Evolutionary conservation across 2,329 filamentous ascomycete genomes (phyloP).

Genomic region (Berkeleyomyces rouxiae): DNA sequence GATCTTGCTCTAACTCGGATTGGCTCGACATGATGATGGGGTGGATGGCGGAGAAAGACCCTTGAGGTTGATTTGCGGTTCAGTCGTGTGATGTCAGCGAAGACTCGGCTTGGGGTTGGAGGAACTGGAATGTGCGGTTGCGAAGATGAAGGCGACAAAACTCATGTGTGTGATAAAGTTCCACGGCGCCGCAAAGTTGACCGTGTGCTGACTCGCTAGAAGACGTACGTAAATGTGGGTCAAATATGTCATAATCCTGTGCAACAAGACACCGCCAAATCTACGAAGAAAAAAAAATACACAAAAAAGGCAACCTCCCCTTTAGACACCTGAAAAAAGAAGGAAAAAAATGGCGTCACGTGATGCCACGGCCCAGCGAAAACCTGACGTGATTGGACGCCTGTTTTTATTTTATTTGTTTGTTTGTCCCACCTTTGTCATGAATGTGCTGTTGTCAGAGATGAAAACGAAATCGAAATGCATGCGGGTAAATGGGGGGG

Average conservation of each 20-base stretch:
- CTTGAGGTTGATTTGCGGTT: background rate
- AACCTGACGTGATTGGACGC: no score
- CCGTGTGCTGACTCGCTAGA: background rate
- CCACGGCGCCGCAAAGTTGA: background rate
- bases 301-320: no score
- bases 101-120: background rate
- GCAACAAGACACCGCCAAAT: background rate
- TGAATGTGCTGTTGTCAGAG: no score
- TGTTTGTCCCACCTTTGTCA: no score
- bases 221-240: background rate
- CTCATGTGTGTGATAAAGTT: background rate
- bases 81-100: background rate
- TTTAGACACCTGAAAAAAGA: no score
- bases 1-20: conserved; percentile 32
- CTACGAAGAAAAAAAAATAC: background rate
- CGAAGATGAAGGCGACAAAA: background rate
- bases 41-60: background rate
- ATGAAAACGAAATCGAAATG: no score
- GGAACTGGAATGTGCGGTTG: background rate
- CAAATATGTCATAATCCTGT: background rate
- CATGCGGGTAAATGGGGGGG: no score
- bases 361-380: no score
- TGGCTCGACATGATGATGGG: conserved; percentile 10
- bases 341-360: no score
- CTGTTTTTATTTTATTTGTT: no score